Base-by-base conservation (phyloP, 2,329 filamentous ascomycete species). In the Pestalotiopsis sp. region DNA sequence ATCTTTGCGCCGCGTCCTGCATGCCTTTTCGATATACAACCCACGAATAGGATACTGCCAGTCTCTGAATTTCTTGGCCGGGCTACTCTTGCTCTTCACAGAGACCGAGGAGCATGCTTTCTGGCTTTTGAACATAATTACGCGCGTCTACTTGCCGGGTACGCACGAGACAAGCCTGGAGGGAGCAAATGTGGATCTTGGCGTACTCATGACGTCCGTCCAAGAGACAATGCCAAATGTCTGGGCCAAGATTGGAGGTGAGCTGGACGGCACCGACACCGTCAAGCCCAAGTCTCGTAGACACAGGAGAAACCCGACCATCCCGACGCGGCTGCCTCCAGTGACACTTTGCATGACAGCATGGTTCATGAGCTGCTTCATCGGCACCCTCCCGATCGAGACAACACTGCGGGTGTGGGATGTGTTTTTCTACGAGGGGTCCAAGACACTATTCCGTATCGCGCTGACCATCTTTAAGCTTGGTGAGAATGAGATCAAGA, bases 351-450 rank as follows among this genome's bases (percentile, higher is more conserved):
- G 94, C 73, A 94, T 96, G 80, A 97, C 95, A 11, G 93, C 95
- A 4, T 98, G 95, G 95, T 97, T 98, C 80, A 98, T 98, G 95
- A 97, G 93, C 63, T 93, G 96, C 75, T 98, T 96, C 79, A 96
- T 98, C 70, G 94, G 95, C 66, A 97, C 93, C 0, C 83, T 98
- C 20, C 95, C 95, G 2, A 94, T 97, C 70, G 95, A 98, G 81
- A 94, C 92, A 20, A 95, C 95, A 0, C 87, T 98, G 20, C 92
- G 95, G 7, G 93, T 98, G 1, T 98, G 95, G 95, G 95, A 98
- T 75, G 90, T 94, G 1, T 95, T 98, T 77, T 97, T 98, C 79
- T 97, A 97, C 80, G 95, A 98, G 80, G 95, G 95, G 3, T 94
- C 92, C 63, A 97, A 96, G 79, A 97, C 94, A 0, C 88, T 98